Evolutionary conservation across 208 protist genomes (phyloP).

Genomic region (Trypanosoma mega): DNA sequence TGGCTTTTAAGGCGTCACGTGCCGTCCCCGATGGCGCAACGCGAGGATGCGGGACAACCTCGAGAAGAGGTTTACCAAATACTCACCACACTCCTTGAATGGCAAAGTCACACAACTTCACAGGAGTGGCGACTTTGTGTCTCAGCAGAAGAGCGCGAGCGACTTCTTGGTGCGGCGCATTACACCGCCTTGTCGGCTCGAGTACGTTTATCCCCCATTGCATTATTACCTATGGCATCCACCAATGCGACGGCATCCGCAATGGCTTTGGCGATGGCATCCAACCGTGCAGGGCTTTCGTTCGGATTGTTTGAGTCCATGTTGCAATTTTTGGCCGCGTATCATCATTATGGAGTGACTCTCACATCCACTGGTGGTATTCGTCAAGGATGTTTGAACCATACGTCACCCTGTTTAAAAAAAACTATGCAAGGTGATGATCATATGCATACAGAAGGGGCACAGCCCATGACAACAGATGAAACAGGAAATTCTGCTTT

Average conservation of each 20-base stretch:
- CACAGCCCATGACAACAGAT: too few species aligned
- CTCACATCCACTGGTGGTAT: too few species aligned
- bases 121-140: too few species aligned
- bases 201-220: too few species aligned
- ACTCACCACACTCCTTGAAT: slow-evolving; percentile 22
- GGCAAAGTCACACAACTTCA: too few species aligned
- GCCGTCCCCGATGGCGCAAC: slow-evolving; percentile 21
- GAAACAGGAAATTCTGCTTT: too few species aligned
- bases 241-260: background rate
- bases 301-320: slow-evolving; percentile 22
- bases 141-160: background rate
- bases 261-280: slow-evolving; percentile 2
- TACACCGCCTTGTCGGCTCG: background rate
- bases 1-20: slow-evolving; percentile 27
- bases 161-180: background rate
- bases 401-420: too few species aligned
- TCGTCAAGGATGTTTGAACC: too few species aligned
- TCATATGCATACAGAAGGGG: too few species aligned
- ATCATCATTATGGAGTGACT: slow-evolving; percentile 27
- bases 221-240: background rate
- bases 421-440: background rate
- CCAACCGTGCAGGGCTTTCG: slow-evolving; percentile 8
- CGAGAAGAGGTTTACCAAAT: slow-evolving; percentile 34
- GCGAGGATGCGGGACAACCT: slow-evolving; percentile 24
- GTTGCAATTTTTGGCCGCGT: slow-evolving; percentile 26